These are phyloP conservation scores for Hanseniaspora singularis DNA, from an alignment of 805 yeast species.

Conservation along the genomic window DNA sequence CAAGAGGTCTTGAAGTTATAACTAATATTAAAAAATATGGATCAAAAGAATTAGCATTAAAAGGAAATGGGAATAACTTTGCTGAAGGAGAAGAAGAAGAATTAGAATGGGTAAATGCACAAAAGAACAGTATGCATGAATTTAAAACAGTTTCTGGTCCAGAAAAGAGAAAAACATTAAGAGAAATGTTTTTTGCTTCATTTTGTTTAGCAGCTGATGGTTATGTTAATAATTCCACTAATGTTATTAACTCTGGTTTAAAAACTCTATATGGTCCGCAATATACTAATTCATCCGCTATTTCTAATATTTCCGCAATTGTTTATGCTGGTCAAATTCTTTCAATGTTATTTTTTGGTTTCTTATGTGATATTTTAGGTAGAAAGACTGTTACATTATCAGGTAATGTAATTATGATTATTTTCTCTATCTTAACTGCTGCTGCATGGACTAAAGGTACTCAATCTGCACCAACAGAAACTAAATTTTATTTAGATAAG, in stretches of 20 bases:
- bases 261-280: constrained; percentile 50
- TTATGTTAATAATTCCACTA: constrained; percentile 73
- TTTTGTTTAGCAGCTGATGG: constrained; percentile 76
- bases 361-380: constrained; percentile 63
- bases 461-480: constrained; percentile 4
- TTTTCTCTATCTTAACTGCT: constrained; percentile 67
- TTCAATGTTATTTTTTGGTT: constrained; percentile 75
- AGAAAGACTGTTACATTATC: constrained; percentile 74
- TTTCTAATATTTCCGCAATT: constrained; percentile 70
- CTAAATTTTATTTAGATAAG: constrained; percentile 3
- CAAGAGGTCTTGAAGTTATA: constrained; percentile 3
- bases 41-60: constrained; percentile 1
- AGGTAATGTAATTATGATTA: constrained; percentile 61
- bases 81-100: constrained; percentile 4
- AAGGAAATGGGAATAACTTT: neutral
- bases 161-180: constrained; percentile 7
- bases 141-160: neutral
- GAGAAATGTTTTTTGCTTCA: constrained; percentile 14
- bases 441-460: constrained; percentile 73
- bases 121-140: neutral
- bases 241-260: constrained; percentile 64
- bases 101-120: neutral
- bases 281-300: constrained; percentile 54
- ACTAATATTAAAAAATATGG: constrained; percentile 7
- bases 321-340: constrained; percentile 87